Percentiles rank a stretch among this genome's conserved stretches.
Conservation (phyloP, 129 eudicot genomes). For the Cynara cardunculus region DNA sequence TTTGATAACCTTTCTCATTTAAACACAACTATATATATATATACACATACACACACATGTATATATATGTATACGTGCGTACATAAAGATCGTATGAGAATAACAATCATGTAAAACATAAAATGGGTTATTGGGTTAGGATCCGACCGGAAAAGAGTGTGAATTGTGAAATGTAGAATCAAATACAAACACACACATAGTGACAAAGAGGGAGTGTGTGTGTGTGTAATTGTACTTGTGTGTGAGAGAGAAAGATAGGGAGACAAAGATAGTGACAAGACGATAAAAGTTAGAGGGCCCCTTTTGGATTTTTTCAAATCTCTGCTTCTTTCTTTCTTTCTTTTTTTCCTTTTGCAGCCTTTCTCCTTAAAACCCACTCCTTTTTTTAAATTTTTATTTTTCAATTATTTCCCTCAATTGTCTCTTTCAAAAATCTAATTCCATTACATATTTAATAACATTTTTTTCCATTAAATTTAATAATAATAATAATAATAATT, state of each 20-base stretch:
- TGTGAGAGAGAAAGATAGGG: conserved; percentile 18
- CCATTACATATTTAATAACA: neutral
- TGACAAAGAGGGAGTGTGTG: neutral
- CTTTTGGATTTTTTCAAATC: conserved; percentile 35
- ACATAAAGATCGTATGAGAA: too few species aligned
- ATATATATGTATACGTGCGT: too few species aligned
- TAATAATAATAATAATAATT: too few species aligned
- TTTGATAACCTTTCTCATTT: too few species aligned
- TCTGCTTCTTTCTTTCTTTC: neutral
- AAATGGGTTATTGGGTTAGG: too few species aligned
- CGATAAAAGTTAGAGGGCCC: conserved; percentile 42
- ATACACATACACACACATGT: too few species aligned
- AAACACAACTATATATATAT: too few species aligned
- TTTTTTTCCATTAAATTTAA: too few species aligned
- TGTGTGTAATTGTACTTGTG: conserved; percentile 4
- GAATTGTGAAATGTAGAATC: neutral
- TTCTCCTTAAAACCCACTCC: conserved; percentile 25
- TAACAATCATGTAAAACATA: too few species aligned
- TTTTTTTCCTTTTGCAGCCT: conserved; percentile 42
- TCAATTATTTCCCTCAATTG: conserved; percentile 1
- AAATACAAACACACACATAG: neutral
- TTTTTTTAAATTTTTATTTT: neutral
- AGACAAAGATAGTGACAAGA: conserved; percentile 45
- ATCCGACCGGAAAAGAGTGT: too few species aligned
- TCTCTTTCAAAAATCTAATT: neutral